A percentile compares a stretch with the other conserved stretches of the same genome.
phyloP scores from a whole-genome alignment of 139 green algal species.

The Marvania coccoides region DNA sequence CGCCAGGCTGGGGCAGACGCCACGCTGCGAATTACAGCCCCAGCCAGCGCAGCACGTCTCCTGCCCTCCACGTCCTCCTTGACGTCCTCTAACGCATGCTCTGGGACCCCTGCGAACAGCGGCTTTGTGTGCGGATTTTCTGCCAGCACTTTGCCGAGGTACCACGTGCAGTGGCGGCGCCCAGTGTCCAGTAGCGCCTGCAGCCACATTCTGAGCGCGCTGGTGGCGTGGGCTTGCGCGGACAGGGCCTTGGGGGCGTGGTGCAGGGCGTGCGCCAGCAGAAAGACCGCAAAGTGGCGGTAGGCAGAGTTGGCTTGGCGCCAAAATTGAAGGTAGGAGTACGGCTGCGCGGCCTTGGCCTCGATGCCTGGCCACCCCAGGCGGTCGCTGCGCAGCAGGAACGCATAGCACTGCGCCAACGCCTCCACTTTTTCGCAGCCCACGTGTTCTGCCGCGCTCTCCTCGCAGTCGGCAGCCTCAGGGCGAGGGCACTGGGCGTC shows the following conservation, averaged over 20 bases:
- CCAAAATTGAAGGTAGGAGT: slow-evolving; percentile 4
- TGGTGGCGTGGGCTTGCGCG: background rate
- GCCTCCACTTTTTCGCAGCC: slow-evolving; percentile 11
- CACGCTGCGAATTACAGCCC: background rate
- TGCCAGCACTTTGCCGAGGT: slow-evolving; percentile 3
- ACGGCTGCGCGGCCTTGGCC: background rate
- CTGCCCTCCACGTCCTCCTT: background rate
- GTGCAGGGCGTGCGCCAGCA: background rate
- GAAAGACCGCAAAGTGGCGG: slow-evolving; percentile 1
- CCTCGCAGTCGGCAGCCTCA: background rate
- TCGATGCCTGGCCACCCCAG: background rate
- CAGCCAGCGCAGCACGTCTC: background rate
- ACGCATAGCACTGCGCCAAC: slow-evolving; percentile 5
- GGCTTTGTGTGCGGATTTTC: background rate
- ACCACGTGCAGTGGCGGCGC: background rate
- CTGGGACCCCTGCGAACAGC: background rate
- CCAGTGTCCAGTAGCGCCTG: slow-evolving; percentile 4
- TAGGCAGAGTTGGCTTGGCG: slow-evolving; percentile 4
- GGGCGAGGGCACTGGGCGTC: background rate
- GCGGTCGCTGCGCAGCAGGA: background rate
- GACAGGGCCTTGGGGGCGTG: background rate
- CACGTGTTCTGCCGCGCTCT: background rate
- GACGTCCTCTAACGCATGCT: background rate
- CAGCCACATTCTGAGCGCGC: slow-evolving; percentile 2
- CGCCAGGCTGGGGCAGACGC: background rate